Conservation (phyloP, 2,329 filamentous ascomycete species). For the Trichoderma asperellum region DNA sequence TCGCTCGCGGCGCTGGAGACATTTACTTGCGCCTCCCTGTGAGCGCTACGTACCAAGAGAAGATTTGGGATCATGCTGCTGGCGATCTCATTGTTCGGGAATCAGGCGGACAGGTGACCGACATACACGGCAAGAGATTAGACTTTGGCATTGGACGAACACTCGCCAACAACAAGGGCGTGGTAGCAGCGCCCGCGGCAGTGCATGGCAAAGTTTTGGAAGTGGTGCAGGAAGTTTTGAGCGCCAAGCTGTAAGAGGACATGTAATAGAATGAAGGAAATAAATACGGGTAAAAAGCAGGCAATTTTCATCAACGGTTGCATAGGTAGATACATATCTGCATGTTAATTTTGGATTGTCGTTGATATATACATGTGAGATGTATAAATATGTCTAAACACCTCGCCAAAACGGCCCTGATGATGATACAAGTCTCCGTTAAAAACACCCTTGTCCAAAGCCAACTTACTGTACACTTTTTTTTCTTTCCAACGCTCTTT, state of each 20-base stretch:
- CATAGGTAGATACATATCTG: neutral
- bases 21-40: conserved; percentile 90
- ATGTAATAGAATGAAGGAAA: neutral
- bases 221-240: conserved; percentile 80
- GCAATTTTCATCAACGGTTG: neutral
- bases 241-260: conserved; percentile 38
- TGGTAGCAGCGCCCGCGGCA: conserved; percentile 80
- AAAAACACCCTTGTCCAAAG: conserved; percentile 33
- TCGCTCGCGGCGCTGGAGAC: conserved; percentile 90
- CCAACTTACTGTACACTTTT: conserved; percentile 19
- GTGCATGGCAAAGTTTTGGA: conserved; percentile 77
- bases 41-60: conserved; percentile 88
- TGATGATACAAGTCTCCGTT: conserved; percentile 40
- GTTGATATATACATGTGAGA: conserved; percentile 3
- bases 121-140: conserved; percentile 80
- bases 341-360: neutral
- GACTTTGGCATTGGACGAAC: conserved; percentile 89
- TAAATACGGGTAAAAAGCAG: neutral
- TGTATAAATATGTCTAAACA: conserved; percentile 38
- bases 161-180: conserved; percentile 86
- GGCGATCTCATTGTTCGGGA: conserved; percentile 93
- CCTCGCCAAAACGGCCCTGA: conserved; percentile 9
- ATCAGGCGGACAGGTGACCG: conserved; percentile 89
- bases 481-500: neutral
- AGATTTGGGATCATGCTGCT: conserved; percentile 99